Evolutionary conservation across 108 stramenopile genomes (phyloP), one percentile per base, ranked within the genome.

Genomic region (Cyclotella choctawhatcheeana): DNA sequence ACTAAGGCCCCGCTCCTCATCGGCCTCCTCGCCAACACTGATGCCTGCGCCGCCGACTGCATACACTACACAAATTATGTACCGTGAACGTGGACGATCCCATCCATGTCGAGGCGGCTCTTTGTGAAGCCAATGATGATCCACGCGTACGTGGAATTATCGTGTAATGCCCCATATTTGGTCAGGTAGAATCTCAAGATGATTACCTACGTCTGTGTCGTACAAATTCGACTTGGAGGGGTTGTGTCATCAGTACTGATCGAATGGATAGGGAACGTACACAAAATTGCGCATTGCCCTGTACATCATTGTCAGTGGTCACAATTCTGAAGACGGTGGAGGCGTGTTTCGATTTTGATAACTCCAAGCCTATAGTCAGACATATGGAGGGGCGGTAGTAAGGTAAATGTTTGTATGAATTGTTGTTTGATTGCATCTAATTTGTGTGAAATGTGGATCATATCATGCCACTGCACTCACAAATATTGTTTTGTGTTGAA

Each of bases 141-240:
- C 94, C 94, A 6, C 84, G 88, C 20, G 97, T 98, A 44, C 96
- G 96, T 72, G 98, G 98, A 25, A 96, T 98, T 53, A 96, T 98
- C 70, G 96, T 98, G 16, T 98, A 98, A 71, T 98, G 97, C 82
- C 98, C 98, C 44, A 96, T 97, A 64, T 98, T 98, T 70, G 98
- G 97, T 10, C 89, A 93, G 55, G 88, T 91, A 24, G 96, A 97
- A 59, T 92, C 90, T 68, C 96, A 97, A 74, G 98, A 98, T 81
- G 98, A 98, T 79, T 97, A 97, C 73, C 76, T 98, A n/a, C 84
- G 98, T 40, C 86, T 7, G 93, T 98, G 14, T 91, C 92, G 32
- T 56, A 84, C 61, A 84, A 91, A 69, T 96, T 96, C 78, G 98
- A 98, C 71, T 97, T 98, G 44, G 98, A 98, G 86, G 98, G 98